phyloP scores from a whole-genome alignment of 108 stramenopile genomes.

The Skeletonema potamos region DNA sequence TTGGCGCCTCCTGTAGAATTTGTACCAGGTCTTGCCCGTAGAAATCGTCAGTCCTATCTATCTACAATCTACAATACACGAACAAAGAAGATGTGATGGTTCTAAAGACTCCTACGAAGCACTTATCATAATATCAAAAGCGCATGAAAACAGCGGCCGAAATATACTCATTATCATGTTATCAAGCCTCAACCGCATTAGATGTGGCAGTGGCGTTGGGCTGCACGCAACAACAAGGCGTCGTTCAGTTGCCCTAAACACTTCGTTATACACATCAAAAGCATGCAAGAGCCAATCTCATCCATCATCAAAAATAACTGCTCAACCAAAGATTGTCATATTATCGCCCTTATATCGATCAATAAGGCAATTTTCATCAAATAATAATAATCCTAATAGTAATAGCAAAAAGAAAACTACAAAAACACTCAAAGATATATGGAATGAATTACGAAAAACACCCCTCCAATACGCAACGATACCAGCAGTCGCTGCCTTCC shows the following conservation, averaged over 20 bases:
- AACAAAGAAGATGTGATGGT: no score
- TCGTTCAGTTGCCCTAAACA: not conserved
- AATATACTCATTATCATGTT: not conserved
- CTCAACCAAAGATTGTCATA: not conserved
- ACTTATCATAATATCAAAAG: not conserved
- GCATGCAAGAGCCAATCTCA: not conserved
- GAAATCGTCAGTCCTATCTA: not conserved
- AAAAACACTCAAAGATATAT: not conserved
- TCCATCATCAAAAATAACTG: not conserved
- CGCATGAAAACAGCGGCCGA: not conserved
- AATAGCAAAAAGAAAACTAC: not conserved
- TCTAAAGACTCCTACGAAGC: no score
- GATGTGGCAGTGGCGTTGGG: not conserved
- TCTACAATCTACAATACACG: no score
- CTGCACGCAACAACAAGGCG: not conserved
- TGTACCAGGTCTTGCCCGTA: not conserved
- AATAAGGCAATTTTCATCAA: not conserved
- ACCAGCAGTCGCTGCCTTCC: constrained; percentile 74
- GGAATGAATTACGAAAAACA: constrained; percentile 13
- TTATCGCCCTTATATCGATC: not conserved
- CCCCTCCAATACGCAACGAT: constrained; percentile 62
- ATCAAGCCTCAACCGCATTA: not conserved
- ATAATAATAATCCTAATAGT: not conserved
- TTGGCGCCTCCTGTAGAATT: not conserved
- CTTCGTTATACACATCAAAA: not conserved